These are phyloP conservation scores for Domatiomyces catenatus DNA, from an alignment of 2,329 filamentous ascomycete genomes.

Conservation along the genomic window DNA sequence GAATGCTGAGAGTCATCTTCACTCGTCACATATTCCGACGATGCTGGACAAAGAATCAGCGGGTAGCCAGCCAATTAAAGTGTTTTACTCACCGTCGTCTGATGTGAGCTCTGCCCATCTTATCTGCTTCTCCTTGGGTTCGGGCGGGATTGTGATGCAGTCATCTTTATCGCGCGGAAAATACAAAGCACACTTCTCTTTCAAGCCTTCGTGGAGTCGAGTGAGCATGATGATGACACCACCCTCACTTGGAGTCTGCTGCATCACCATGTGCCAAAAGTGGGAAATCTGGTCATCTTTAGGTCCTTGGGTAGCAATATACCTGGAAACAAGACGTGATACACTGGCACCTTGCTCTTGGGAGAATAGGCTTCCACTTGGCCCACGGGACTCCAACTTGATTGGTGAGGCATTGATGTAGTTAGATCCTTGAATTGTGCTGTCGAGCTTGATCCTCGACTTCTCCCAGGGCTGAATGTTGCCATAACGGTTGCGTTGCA, in stretches of 20 bases:
- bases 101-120: slow-evolving; percentile 23
- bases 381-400: slow-evolving; percentile 35
- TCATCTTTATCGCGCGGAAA: slow-evolving; percentile 50
- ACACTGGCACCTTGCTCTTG: not conserved
- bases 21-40: not conserved
- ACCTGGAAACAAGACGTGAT: slow-evolving; percentile 33
- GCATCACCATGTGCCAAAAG: slow-evolving; percentile 91
- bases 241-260: slow-evolving; percentile 51
- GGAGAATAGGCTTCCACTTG: slow-evolving; percentile 16
- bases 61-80: not conserved
- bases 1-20: not conserved
- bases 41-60: slow-evolving; percentile 1
- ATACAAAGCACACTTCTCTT: slow-evolving; percentile 80
- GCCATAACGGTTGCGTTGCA: slow-evolving; percentile 61
- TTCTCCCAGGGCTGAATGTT: slow-evolving; percentile 85
- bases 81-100: slow-evolving; percentile 22
- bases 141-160: slow-evolving; percentile 29
- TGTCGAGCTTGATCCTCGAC: slow-evolving; percentile 67
- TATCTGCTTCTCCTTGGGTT: slow-evolving; percentile 37
- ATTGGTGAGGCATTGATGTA: slow-evolving; percentile 76
- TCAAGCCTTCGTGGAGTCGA: slow-evolving; percentile 60
- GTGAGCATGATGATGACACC: slow-evolving; percentile 92
- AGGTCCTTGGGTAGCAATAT: slow-evolving; percentile 78
- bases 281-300: slow-evolving; percentile 61
- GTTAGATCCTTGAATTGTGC: slow-evolving; percentile 56